phyloP scores from a whole-genome alignment of 768 basidiomycete species.

The Termitomyces titanicus region DNA sequence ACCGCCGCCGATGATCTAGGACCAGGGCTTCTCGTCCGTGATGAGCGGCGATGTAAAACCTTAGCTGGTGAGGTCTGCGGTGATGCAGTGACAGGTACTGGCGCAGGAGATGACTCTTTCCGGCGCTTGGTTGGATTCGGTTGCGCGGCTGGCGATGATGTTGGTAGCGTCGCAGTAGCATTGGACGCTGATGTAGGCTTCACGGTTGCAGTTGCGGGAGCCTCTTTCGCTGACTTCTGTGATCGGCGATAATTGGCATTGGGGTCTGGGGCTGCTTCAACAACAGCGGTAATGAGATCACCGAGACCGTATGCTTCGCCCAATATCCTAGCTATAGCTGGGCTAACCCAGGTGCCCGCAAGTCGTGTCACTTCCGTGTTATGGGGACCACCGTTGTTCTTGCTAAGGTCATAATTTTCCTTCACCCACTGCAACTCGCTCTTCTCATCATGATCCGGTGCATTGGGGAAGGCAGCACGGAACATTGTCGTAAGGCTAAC shows the following conservation, averaged over 20 bases:
- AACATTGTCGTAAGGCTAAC: conserved; percentile 95
- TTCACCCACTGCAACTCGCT: conserved; percentile 82
- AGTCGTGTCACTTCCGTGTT: conserved; percentile 65
- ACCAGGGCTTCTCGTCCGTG: conserved; percentile 39
- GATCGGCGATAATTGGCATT: conserved; percentile 76
- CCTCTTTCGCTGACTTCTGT: conserved; percentile 17
- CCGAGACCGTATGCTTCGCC: conserved; percentile 65
- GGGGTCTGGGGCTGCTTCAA: conserved; percentile 75
- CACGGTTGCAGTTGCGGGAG: conserved; percentile 7
- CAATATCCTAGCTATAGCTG: conserved; percentile 60
- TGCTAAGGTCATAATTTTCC: conserved; percentile 67
- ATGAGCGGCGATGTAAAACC: conserved; percentile 26
- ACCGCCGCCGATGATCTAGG: conserved; percentile 29
- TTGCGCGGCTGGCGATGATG: conserved; percentile 36
- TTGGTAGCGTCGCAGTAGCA: conserved; percentile 33
- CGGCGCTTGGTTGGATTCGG: conserved; percentile 59
- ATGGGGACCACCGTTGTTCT: conserved; percentile 71
- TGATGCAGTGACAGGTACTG: conserved; percentile 41
- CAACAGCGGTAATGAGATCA: conserved; percentile 59
- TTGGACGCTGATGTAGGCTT: conserved; percentile 19
- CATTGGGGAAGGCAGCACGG: conserved; percentile 87
- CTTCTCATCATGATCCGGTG: conserved; percentile 73
- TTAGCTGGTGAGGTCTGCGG: conserved; percentile 25
- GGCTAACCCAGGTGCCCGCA: conserved; percentile 85
- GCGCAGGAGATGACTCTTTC: conserved; percentile 55